Evolutionary conservation across 2,329 filamentous ascomycete genomes (phyloP).

Genomic region (Chaetomium globosum): DNA sequence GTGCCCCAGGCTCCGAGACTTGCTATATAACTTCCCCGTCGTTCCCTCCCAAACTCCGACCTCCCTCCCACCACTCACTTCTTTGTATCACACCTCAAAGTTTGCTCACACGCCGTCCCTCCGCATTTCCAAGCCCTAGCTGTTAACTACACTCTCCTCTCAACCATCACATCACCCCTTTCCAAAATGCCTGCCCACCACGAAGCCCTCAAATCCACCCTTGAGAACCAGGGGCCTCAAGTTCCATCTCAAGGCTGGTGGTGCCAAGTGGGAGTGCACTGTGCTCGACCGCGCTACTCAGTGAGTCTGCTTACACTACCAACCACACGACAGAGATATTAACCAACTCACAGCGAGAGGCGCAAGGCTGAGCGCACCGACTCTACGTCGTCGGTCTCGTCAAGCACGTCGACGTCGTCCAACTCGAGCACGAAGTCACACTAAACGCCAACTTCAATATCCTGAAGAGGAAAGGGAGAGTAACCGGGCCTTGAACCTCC

Average conservation of each 20-base stretch:
- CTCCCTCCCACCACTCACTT: constrained; percentile 13
- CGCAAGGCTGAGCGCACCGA: constrained; percentile 32
- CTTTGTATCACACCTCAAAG: background rate
- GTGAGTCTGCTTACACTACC: constrained; percentile 48
- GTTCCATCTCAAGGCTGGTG: constrained; percentile 52
- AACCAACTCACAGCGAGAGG: constrained; percentile 34
- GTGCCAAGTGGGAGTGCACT: constrained; percentile 45
- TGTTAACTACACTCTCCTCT: background rate
- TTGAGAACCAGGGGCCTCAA: constrained; percentile 48
- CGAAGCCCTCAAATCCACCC: constrained; percentile 36
- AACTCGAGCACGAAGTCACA: constrained; percentile 30
- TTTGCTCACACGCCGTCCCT: background rate
- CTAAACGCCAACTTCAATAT: constrained; percentile 13
- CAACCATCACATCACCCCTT: constrained; percentile 2
- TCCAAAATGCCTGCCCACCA: constrained; percentile 31
- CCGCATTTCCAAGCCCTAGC: background rate
- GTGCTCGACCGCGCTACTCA: constrained; percentile 50
- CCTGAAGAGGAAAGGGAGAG: background rate
- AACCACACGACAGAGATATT: no score
- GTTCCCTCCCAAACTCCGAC: background rate
- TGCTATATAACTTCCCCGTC: constrained; percentile 20
- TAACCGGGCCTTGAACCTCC: background rate
- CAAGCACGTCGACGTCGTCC: constrained; percentile 19
- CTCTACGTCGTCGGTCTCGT: constrained; percentile 29
- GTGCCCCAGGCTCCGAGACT: background rate